A percentile compares a stretch with the other conserved stretches of the same genome.
phyloP scores from a whole-genome alignment of 1,139 yeast genomes.

The Yamadazyma mexicana region DNA sequence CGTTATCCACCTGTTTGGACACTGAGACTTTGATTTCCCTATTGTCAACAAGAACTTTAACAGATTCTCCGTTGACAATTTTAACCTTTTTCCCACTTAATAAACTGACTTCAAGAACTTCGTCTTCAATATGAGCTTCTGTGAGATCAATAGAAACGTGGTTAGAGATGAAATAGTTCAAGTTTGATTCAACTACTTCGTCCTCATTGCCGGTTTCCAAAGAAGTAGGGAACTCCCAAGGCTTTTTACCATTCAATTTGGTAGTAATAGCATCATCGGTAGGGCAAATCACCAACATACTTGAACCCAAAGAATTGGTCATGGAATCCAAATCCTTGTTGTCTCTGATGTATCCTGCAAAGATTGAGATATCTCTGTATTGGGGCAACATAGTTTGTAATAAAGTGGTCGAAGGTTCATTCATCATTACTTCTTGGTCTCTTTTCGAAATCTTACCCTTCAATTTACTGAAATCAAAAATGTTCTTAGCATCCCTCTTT shows the following conservation, averaged over 20 bases:
- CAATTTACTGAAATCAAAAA: conserved; percentile 13
- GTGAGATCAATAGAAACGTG: conserved; percentile 39
- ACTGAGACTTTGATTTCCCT: conserved; percentile 29
- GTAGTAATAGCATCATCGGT: conserved; percentile 50
- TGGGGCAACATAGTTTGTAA: conserved; percentile 37
- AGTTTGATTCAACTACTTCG: conserved; percentile 43
- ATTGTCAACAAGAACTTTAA: conserved; percentile 15
- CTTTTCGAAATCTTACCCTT: conserved; percentile 7
- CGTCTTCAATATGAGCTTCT: conserved; percentile 9
- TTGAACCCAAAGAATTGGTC: conserved; percentile 36
- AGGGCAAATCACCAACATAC: conserved; percentile 61
- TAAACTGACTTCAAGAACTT: conserved; percentile 20
- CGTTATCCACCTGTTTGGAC: conserved; percentile 55
- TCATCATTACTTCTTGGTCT: conserved; percentile 14
- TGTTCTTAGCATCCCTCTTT: conserved; percentile 24
- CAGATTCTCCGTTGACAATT: conserved; percentile 31
- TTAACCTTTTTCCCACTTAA: conserved; percentile 42
- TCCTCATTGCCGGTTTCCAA: conserved; percentile 38
- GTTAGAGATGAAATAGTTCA: conserved; percentile 51
- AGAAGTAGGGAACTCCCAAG: conserved; percentile 67
- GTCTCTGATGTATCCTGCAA: conserved; percentile 58
- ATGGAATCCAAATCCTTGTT: conserved; percentile 40
- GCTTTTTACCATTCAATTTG: conserved; percentile 44
- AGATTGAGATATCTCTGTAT: conserved; percentile 44
- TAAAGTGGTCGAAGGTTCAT: conserved; percentile 11